Base-by-base conservation (phyloP, 805 yeast genomes). In the Yarrowia sp. region DNA sequence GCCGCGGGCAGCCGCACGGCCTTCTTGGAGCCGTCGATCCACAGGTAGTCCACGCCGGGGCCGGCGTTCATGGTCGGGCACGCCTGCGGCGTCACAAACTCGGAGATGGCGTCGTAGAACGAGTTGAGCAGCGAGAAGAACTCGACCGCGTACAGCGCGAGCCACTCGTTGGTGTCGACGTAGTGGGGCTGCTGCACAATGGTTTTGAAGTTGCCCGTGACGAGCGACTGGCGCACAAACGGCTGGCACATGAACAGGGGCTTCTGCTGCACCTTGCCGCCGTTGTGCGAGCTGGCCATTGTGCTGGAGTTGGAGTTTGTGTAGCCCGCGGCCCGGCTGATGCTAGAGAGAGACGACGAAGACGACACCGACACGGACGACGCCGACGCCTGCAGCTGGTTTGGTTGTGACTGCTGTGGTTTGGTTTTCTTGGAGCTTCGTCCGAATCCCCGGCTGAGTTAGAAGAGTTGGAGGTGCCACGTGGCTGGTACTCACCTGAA, bases 41-140 rank as follows among this genome's bases (percentile, higher is more conserved):
- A 95, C 36, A 90, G 78, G 72, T 95, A 95, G 71, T 92, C 96
- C 4, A 92, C 87, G 66, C 87, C 87, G 2, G 97, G 91, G 4
- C 97, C 99, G 0, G 98, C 99, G 70, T 85, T 91, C 99, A 95
- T 95, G 1, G 93, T 87, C 12, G 97, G 96, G 71, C 87, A 90
- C 30, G 87, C 83, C 70, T 90, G 96, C 0, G 96, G 92, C 1
- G 96, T 91, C 43, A 93, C 90, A 70, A 90, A 92, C 70, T 93
- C 98, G 2, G 92, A 83, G 48, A 95, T 83, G n/a, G 92, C 89
- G 1, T 95, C 96, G 74, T 90, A 92, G 71, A 93, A 92, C 72
- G 89, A 95, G 69, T 89, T 88, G 66, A 95, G 76, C 71, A 90
- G 91, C 58, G 89, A 88, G 78, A 87, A 91, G 69, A 90, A 84